Evolutionary conservation across 495 filamentous ascomycete species (phyloP), one percentile per base, ranked within the genome.

Genomic region (Lepraria neglecta): DNA sequence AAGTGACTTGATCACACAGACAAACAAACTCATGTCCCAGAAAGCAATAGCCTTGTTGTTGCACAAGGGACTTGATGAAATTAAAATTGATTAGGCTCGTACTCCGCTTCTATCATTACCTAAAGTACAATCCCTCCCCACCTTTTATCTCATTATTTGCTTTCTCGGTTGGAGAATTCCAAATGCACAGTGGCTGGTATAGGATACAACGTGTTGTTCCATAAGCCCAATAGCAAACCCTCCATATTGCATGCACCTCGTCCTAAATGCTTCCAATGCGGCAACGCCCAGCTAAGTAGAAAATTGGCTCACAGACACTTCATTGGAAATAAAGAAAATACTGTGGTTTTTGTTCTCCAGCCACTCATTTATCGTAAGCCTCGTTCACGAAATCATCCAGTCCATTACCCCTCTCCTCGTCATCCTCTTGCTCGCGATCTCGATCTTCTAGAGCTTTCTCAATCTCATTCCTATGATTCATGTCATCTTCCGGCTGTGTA

Each of bases 361-460:
- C 17, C 28, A 10, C 43, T 60, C 44, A 61, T 56, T 61, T 61
- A 42, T 54, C 38, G 43, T 56, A 61, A 15, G 59, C 47, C 43
- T 61, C 59, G 31, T 61, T 40, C 28, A 61, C 59, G 14, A 61
- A 61, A 33, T 61, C 59, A 38, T 61, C 43, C 21, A 61, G 51
- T 6, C 40, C 59, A 27, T 33, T 42, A n/a, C 38, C 42, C 21
- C 58, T 31, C n/a, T 64, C 64, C n/a, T 56, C 64, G n/a, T 69
- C 67, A 42, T 62, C 58, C 53, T 67, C 65, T 14, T 69, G 50
- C 46, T 67, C 62, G 21, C 59, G 53, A 19, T 59, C 65, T 10
- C 65, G 59, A 33, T 65, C 67, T 38, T 69, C 67, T 27, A 69
- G 42, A 9, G 65, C 65, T 38, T 69, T 65, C 27, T 60, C 67